A percentile compares a stretch with the other conserved stretches of the same genome.
phyloP scores from a whole-genome alignment of 441 rosid species.

The Populus hybrid region DNA sequence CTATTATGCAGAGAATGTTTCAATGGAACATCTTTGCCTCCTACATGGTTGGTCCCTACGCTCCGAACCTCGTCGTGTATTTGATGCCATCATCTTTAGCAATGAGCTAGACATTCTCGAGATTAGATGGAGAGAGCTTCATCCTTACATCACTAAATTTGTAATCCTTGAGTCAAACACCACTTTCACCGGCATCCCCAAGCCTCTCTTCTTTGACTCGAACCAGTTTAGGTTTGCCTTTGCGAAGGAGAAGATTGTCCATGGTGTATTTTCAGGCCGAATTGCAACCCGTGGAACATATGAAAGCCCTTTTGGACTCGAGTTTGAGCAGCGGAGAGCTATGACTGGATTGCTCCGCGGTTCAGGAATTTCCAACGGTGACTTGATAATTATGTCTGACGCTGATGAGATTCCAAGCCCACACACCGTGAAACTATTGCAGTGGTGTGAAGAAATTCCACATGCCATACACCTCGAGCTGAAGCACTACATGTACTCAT shows the following conservation, averaged over 20 bases:
- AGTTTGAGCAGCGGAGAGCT: slow-evolving; percentile 57
- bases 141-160: slow-evolving; percentile 65
- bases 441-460: no score
- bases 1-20: slow-evolving; percentile 85
- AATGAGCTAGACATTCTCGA: slow-evolving; percentile 82
- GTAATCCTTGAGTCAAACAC: slow-evolving; percentile 78
- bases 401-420: no score
- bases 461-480: no score
- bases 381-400: no score
- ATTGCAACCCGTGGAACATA: slow-evolving; percentile 28
- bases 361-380: no score
- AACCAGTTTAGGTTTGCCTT: slow-evolving; percentile 57
- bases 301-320: slow-evolving; percentile 65
- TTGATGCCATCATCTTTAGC: slow-evolving; percentile 77
- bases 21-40: slow-evolving; percentile 68
- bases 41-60: slow-evolving; percentile 85
- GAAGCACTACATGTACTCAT: no score
- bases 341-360: no score
- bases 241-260: slow-evolving; percentile 58
- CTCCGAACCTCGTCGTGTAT: slow-evolving; percentile 54
- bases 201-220: slow-evolving; percentile 60
- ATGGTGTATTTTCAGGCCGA: slow-evolving; percentile 58
- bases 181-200: slow-evolving; percentile 83
- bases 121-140: slow-evolving; percentile 76
- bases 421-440: no score